Evolutionary conservation across 345 rosid genomes (phyloP), one percentile per base, ranked within the genome.

Genomic region (Pugionium dolabratum): DNA sequence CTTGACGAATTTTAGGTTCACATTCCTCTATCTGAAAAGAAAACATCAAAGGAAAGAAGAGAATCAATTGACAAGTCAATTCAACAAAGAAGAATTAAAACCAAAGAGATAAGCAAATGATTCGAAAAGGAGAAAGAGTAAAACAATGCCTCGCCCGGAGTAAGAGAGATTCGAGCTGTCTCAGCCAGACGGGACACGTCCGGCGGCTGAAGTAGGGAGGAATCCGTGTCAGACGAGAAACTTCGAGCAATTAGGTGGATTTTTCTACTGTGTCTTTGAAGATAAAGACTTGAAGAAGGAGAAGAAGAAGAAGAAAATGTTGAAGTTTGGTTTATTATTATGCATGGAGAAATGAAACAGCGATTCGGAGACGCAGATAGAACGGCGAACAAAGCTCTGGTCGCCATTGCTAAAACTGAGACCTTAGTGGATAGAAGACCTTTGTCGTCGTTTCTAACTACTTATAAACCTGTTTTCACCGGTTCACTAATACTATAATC

Each of bases 161-260:
- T 71, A 47, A 91, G 84, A 40, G 92, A 85, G 70, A 91, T 89
- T 54, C 96, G 86, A 70, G 98, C 92, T 44, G 85, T 89, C 72
- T 87, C 78, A 4, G 98, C 95, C 63, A 89, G 75, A 62, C 79
- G 83, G 34, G 82, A 64, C 6, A 89, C 67, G 54, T 89, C 96
- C 2, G 90, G 92, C 4, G 89, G 84, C 67, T 77, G 75, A 75
- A 86, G 86, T 71, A 70, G 77, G 25, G 87, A 77, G n/a, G 76
- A 31, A 10, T 52, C 55, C 1, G 59, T 3, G 18, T 78, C 59
- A 26, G 80, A 58, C 33, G 95, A 83, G 73, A 49, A 79, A 53
- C 67, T 44, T 11, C 74, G 72, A 66, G 54, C 55, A 45, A 54
- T 32, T 48, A 2, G 26, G 28, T 63, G 8, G 31, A 1, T 10